phyloP scores from a whole-genome alignment of 768 basidiomycete genomes.

The Pleurotus salmoneostramineus region DNA sequence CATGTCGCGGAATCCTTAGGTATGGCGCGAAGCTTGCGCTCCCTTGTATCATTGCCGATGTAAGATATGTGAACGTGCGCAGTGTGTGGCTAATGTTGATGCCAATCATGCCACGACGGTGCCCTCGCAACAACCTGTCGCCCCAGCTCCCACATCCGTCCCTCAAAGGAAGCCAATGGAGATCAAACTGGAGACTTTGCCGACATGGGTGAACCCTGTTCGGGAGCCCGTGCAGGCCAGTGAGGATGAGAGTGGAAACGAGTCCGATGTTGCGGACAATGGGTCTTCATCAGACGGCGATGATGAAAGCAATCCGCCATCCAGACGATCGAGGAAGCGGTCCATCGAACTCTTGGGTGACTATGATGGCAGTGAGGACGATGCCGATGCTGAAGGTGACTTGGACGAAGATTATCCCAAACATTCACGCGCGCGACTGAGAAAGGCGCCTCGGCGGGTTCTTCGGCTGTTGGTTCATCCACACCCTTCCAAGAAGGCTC shows the following conservation, averaged over 20 bases:
- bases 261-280: slow-evolving; percentile 10
- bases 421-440: neutral
- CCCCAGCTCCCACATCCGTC: neutral
- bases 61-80: slow-evolving; percentile 69
- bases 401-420: slow-evolving; percentile 1
- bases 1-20: slow-evolving; percentile 28
- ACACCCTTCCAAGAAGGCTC: neutral
- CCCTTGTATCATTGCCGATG: slow-evolving; percentile 72
- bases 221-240: slow-evolving; percentile 22
- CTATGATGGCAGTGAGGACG: slow-evolving; percentile 1
- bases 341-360: slow-evolving; percentile 11
- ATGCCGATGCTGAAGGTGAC: slow-evolving; percentile 13
- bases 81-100: slow-evolving; percentile 43
- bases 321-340: slow-evolving; percentile 13
- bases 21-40: slow-evolving; percentile 72
- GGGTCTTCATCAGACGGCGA: slow-evolving; percentile 5
- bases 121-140: neutral
- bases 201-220: slow-evolving; percentile 11
- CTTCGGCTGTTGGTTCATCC: neutral
- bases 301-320: neutral
- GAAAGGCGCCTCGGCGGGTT: neutral
- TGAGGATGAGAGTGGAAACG: slow-evolving; percentile 14
- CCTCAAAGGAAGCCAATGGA: slow-evolving; percentile 19
- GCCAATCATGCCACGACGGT: slow-evolving; percentile 30
- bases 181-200: slow-evolving; percentile 18